These are phyloP conservation scores for Tylopilus rubrobrunneus DNA, from an alignment of 768 basidiomycete genomes.

Conservation along the genomic window DNA sequence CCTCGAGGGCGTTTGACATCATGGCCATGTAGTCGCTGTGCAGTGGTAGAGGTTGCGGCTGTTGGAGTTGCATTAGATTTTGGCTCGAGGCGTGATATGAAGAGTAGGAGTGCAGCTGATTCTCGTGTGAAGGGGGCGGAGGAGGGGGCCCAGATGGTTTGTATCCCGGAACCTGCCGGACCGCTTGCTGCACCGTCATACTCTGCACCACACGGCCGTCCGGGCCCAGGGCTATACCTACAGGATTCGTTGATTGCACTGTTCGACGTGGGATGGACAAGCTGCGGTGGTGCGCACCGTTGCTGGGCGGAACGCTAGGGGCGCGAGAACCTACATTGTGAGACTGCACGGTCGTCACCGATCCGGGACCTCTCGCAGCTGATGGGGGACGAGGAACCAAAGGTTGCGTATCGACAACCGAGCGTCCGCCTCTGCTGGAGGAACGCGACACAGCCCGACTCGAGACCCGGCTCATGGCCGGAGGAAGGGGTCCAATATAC, in stretches of 20 bases:
- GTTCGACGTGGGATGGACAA: constrained; percentile 38
- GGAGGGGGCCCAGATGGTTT: not conserved
- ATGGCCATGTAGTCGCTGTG: constrained; percentile 17
- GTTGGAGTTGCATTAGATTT: constrained; percentile 29
- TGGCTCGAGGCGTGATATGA: constrained; percentile 19
- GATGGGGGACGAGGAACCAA: constrained; percentile 63
- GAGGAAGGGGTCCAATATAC: constrained; percentile 28
- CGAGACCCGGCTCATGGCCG: constrained; percentile 22
- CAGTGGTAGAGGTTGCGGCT: constrained; percentile 21
- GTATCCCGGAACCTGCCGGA: constrained; percentile 6
- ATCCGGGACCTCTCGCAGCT: constrained; percentile 35
- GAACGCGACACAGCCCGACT: constrained; percentile 38
- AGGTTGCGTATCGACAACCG: constrained; percentile 77
- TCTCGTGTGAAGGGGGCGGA: no score
- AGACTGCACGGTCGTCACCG: constrained; percentile 11
- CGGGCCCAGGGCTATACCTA: constrained; percentile 81
- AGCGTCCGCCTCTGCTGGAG: constrained; percentile 61
- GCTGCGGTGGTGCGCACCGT: constrained; percentile 8
- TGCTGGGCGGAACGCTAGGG: not conserved
- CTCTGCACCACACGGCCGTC: constrained; percentile 79
- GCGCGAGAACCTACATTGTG: constrained; percentile 9
- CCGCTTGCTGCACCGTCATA: constrained; percentile 48
- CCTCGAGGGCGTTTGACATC: not conserved
- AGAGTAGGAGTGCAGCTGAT: constrained; percentile 13
- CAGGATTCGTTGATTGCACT: constrained; percentile 70